Evolutionary conservation across 805 yeast species (phyloP).

Genomic region (Schizosaccharomyces lindneri): DNA sequence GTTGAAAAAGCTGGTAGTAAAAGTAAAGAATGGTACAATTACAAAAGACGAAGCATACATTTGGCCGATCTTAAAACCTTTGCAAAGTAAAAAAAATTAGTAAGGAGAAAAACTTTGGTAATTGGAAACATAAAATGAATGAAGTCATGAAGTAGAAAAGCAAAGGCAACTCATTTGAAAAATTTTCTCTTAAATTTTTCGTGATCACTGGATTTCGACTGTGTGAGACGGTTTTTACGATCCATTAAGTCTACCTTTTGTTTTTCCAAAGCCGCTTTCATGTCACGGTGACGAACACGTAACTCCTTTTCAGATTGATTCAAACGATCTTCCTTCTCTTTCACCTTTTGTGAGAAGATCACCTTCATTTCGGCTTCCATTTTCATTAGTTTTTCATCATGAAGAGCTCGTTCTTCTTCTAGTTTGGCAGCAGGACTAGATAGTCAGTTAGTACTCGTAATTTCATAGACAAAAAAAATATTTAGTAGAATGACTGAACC

Average conservation of each 20-base stretch:
- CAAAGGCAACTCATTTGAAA: neutral
- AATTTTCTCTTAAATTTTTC: neutral
- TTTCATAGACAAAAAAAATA: too few species aligned
- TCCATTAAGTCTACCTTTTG: conserved; percentile 81
- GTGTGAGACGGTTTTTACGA: conserved; percentile 46
- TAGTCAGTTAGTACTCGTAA: neutral
- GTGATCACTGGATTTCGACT: conserved; percentile 3
- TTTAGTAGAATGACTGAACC: too few species aligned
- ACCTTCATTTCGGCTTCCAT: conserved; percentile 92
- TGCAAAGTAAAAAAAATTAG: too few species aligned
- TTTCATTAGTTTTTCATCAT: conserved; percentile 78
- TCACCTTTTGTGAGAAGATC: conserved; percentile 86
- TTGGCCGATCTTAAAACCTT: too few species aligned
- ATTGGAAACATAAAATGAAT: too few species aligned
- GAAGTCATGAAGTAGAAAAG: too few species aligned
- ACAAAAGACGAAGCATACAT: too few species aligned
- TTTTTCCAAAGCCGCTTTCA: conserved; percentile 77
- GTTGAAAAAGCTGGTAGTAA: too few species aligned
- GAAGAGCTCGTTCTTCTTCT: conserved; percentile 78
- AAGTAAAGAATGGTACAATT: too few species aligned
- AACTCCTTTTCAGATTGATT: conserved; percentile 92
- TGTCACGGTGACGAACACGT: conserved; percentile 84
- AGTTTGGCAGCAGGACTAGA: conserved; percentile 72
- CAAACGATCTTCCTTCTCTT: conserved; percentile 88
- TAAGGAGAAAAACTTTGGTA: too few species aligned